Conservation (phyloP, 108 stramenopile species). For the Nitzschia sp. region DNA sequence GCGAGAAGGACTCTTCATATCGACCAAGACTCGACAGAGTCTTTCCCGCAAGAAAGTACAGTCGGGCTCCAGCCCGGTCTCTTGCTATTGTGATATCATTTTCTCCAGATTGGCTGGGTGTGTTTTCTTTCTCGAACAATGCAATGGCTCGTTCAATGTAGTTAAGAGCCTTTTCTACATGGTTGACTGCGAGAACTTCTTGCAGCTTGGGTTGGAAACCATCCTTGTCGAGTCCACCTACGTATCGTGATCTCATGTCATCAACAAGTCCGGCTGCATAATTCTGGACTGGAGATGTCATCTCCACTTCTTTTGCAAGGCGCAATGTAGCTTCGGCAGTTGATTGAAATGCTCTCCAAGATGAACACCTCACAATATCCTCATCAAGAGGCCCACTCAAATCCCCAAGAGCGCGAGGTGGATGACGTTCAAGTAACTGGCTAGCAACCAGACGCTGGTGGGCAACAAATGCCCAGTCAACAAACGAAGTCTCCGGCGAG, state of each 20-base stretch:
- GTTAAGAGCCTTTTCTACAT: conserved; percentile 62
- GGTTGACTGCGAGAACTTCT: conserved; percentile 49
- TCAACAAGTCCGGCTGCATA: conserved; percentile 10
- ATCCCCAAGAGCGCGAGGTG: conserved; percentile 32
- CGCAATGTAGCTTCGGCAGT: conserved; percentile 63
- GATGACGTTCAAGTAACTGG: conserved; percentile 52
- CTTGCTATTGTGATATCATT: conserved; percentile 16
- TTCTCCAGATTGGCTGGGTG: conserved; percentile 17
- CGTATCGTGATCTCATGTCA: conserved; percentile 31
- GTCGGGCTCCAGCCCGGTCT: conserved; percentile 47
- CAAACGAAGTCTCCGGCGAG: conserved; percentile 19
- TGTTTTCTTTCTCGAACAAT: conserved; percentile 44
- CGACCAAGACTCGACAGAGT: conserved; percentile 52
- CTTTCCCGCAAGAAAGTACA: conserved; percentile 78
- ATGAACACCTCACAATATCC: conserved; percentile 37
- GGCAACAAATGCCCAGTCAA: conserved; percentile 51
- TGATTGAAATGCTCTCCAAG: conserved; percentile 63
- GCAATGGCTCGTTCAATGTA: conserved; percentile 58
- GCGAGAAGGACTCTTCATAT: conserved; percentile 47
- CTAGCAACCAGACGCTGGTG: conserved; percentile 49
- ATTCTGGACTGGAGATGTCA: not conserved
- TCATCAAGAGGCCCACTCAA: conserved; percentile 24
- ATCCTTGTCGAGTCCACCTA: conserved; percentile 56
- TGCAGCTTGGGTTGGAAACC: conserved; percentile 45
- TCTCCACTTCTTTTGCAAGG: conserved; percentile 44